phyloP scores from a whole-genome alignment of 73 alveolate genomes.

The Blepharisma japonicum region DNA sequence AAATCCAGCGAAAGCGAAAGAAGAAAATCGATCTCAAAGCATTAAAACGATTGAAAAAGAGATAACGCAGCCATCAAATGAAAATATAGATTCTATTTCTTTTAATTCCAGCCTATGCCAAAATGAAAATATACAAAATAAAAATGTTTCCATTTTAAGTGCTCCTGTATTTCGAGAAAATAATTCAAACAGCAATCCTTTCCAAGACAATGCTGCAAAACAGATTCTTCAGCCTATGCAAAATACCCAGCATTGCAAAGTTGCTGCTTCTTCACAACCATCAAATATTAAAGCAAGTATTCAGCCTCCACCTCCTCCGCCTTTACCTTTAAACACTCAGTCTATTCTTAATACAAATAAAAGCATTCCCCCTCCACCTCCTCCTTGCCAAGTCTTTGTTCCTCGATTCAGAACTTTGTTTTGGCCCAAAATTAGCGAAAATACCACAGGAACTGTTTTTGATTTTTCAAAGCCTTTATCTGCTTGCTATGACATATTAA shows the following conservation, averaged over 20 bases:
- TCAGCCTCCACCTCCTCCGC: constrained; percentile 26
- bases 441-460: not conserved
- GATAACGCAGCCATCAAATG: no score
- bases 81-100: no score
- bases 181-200: not conserved
- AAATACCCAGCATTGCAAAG: not conserved
- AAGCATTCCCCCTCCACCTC: not conserved
- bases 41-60: no score
- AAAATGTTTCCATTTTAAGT: not conserved
- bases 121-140: not conserved
- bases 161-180: not conserved
- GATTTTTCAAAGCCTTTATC: not conserved
- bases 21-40: no score
- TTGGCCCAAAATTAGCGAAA: not conserved
- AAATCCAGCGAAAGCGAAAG: no score
- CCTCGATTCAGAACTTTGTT: not conserved
- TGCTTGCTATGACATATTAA: not conserved
- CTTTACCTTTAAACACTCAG: not conserved
- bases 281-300: not conserved
- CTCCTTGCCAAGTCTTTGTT: no score
- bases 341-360: not conserved
- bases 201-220: not conserved
- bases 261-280: not conserved
- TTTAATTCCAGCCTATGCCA: not conserved
- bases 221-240: not conserved